Base-by-base conservation (phyloP, 2,329 filamentous ascomycete species). In the Fusarium miscanthi region DNA sequence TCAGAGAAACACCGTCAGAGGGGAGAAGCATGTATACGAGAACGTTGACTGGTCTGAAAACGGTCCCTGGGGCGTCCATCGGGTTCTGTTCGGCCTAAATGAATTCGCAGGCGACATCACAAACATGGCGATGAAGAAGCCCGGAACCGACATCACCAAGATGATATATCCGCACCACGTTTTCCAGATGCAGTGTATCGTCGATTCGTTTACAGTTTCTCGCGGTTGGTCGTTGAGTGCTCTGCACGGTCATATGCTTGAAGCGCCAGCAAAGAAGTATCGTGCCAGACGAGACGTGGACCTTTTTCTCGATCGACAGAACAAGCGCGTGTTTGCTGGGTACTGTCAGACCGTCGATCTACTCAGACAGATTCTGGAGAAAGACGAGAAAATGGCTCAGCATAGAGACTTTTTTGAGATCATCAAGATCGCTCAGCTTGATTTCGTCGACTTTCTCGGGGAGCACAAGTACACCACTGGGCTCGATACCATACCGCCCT, bases 151-250 rank as follows among this genome's bases (percentile, higher is more conserved):
- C 60, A 62, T 87, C 41, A 78, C 80, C 11, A 61, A 75, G 1
- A 83, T 73, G 38, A 86, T 88, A 21, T 76, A 83, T 2, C 85
- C 85, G 1, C 83, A 85, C 38, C 82, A 84, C 66, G 83, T 88
- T 2, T 87, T 88, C 63, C 81, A 87, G 41, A 77, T 88, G 0
- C 85, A 87, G 66, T 85, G 82, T 63, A 85, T 88, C 38, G 81
- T 87, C 17, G 86, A 88, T 65, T 84, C 85, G 3, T 77, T 86
- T 40, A 78, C 80, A 5, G 77, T 83, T 2, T 86, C 81, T 17
- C 82, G 81, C 2, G 85, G 85, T 7, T 87, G 86, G 85, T 78
- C 75, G 3, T 23, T 80, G 4, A 77, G 70, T 53, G 52, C 56
- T 13, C 35, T 84, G 6, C 51, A 62, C 19, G 82, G 82, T 0